Conservation (phyloP, 768 basidiomycete genomes). For the Exidia glandulosa region DNA sequence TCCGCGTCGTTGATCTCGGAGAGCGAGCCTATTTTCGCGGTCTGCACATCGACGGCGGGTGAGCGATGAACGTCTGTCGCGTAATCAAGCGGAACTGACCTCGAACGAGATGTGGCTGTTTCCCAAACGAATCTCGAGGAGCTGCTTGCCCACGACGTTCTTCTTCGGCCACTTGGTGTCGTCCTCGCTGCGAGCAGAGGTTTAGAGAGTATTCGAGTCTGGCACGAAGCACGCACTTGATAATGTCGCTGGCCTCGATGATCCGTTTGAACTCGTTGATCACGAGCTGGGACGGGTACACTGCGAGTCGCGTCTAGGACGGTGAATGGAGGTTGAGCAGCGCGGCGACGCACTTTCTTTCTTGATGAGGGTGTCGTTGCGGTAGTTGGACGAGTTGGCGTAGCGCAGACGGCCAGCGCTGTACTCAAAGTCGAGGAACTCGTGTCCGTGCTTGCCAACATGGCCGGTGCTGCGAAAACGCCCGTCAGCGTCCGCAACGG, state of each 20-base stretch:
- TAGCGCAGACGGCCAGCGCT: conserved; percentile 92
- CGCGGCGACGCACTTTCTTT: conserved; percentile 78
- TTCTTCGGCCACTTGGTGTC: conserved; percentile 98
- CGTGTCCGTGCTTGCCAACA: conserved; percentile 94
- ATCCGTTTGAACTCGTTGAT: conserved; percentile 93
- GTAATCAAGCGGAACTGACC: conserved; percentile 32
- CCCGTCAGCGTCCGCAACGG: conserved; percentile 10
- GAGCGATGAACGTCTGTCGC: background rate
- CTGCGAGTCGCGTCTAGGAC: conserved; percentile 29
- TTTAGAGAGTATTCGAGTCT: background rate
- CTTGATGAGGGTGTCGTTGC: conserved; percentile 93
- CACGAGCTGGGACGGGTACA: conserved; percentile 89
- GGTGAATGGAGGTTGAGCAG: background rate
- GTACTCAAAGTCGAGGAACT: conserved; percentile 98
- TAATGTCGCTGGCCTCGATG: conserved; percentile 86
- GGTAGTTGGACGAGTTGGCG: conserved; percentile 98
- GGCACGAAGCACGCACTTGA: conserved; percentile 49
- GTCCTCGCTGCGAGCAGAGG: conserved; percentile 63
- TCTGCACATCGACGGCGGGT: conserved; percentile 38
- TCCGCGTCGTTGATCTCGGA: conserved; percentile 96
- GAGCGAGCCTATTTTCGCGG: conserved; percentile 93
- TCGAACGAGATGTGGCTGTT: conserved; percentile 97
- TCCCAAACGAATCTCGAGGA: conserved; percentile 88
- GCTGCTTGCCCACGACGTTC: conserved; percentile 97
- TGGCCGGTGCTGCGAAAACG: conserved; percentile 70